These are phyloP conservation scores for Lantana camara DNA, from an alignment of 257 asterid genomes.

Conservation along the genomic window DNA sequence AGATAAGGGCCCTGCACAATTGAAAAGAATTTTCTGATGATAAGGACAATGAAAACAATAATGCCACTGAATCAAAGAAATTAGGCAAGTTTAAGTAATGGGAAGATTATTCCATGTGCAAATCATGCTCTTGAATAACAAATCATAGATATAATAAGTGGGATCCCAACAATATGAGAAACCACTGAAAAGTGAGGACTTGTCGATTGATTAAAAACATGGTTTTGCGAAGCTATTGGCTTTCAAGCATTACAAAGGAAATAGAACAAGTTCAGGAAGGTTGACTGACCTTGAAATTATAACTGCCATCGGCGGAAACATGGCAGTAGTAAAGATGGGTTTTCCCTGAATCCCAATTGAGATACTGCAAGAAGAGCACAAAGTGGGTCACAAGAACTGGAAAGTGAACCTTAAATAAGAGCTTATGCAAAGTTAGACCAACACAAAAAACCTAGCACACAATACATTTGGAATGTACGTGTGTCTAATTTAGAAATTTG, in stretches of 20 bases:
- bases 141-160: not conserved
- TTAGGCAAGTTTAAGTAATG: not conserved
- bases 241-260: slow-evolving; percentile 7
- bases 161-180: not conserved
- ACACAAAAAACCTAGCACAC: slow-evolving; percentile 3
- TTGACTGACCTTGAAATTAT: slow-evolving; percentile 62
- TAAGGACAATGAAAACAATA: not conserved
- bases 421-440: slow-evolving; percentile 12
- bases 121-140: not conserved
- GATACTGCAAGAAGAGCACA: slow-evolving; percentile 46
- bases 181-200: not conserved
- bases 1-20: slow-evolving; percentile 74
- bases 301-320: slow-evolving; percentile 49
- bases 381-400: slow-evolving; percentile 16
- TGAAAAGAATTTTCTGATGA: slow-evolving; percentile 7
- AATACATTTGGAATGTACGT: not conserved
- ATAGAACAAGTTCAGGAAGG: not conserved
- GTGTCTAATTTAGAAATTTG: not conserved
- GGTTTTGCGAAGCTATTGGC: not conserved
- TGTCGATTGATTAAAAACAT: not conserved
- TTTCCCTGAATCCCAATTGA: slow-evolving; percentile 68
- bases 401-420: not conserved
- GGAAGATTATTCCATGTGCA: not conserved
- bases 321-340: slow-evolving; percentile 60
- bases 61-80: not conserved